phyloP scores from a whole-genome alignment of 164 flowering plant species.

The Annona squamosa region DNA sequence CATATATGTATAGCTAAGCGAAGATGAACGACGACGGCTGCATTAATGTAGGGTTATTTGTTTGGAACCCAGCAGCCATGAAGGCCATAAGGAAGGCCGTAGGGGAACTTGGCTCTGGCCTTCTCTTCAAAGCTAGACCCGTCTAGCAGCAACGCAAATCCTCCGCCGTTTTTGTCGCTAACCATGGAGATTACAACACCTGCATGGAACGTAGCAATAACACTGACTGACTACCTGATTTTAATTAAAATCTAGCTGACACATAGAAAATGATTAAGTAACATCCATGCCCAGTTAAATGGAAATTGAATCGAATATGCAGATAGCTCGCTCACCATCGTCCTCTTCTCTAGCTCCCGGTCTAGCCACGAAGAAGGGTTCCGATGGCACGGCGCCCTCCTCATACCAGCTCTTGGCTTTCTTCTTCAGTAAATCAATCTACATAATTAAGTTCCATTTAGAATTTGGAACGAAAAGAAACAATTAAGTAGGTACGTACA shows the following conservation, averaged over 20 bases:
- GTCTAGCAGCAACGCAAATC: constrained; percentile 76
- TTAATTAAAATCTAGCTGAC: too few relatives aligned
- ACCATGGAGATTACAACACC: constrained; percentile 89
- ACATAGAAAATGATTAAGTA: too few relatives aligned
- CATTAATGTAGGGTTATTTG: not conserved
- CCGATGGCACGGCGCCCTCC: constrained; percentile 79
- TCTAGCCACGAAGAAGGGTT: constrained; percentile 86
- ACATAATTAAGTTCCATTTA: not conserved
- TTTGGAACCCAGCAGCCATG: constrained; percentile 98
- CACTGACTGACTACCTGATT: too few relatives aligned
- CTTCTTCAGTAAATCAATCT: constrained; percentile 70
- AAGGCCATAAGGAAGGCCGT: constrained; percentile 89
- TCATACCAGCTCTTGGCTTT: constrained; percentile 81
- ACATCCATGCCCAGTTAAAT: not conserved
- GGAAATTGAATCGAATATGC: not conserved
- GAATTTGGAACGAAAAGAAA: too few relatives aligned
- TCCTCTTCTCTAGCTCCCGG: constrained; percentile 87
- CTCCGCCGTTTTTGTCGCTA: constrained; percentile 69
- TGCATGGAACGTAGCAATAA: constrained; percentile 10
- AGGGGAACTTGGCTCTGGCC: constrained; percentile 83
- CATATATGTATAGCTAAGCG: too few relatives aligned
- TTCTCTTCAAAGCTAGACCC: constrained; percentile 80
- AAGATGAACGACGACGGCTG: too few relatives aligned
- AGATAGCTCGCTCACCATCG: constrained; percentile 49
- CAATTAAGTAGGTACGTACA: too few relatives aligned